Evolutionary conservation across 1,139 yeast species (phyloP), one percentile per base, ranked within the genome.

Genomic region (Yamadazyma triangularis): DNA sequence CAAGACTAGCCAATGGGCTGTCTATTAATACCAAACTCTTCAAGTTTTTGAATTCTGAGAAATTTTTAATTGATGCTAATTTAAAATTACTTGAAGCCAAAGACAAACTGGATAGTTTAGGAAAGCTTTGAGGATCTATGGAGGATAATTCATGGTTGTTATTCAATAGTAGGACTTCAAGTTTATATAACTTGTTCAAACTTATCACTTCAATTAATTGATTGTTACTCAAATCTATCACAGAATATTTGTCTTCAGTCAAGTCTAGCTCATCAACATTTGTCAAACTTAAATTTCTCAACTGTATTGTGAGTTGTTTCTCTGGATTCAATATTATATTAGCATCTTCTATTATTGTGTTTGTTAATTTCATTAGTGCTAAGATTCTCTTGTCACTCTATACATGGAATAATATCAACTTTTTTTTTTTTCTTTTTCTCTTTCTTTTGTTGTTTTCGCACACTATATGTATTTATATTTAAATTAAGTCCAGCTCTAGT

Each of bases 141-240:
- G 2, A 71, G 30, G 8, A 48, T 43, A 64, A 64, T 25, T 63
- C 49, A 8, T 82, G 72, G 39, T 74, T 62, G 49, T 86, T 85
- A 38, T 70, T 68, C 0, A 81, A 76, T 10, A 78, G 45, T n/a
- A 84, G 56, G 2, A 44, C 36, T 9, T 27, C 5, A 3, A 86
- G 45, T 0, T 73, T 64, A 30, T 64, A 64, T 14, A 80, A 51
- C 23, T 71, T 64, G 8, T 42, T 31, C 28, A 77, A 51, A 33
- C 69, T 68, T 6, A 73, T 15, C 6, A 86, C 48, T 11, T 66
- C 69, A 3, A 71, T 56, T 13, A 85, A 56, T 23, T 73, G 79
- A 52, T 86, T 86, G 49, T 79, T 77, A 4, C 86, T 70, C 25
- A 85, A 53, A 51, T 86, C 95, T 6, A 85, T 59, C 13, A 75